Base-by-base conservation (phyloP, 441 rosid genomes). In the Gossypium lobatum region DNA sequence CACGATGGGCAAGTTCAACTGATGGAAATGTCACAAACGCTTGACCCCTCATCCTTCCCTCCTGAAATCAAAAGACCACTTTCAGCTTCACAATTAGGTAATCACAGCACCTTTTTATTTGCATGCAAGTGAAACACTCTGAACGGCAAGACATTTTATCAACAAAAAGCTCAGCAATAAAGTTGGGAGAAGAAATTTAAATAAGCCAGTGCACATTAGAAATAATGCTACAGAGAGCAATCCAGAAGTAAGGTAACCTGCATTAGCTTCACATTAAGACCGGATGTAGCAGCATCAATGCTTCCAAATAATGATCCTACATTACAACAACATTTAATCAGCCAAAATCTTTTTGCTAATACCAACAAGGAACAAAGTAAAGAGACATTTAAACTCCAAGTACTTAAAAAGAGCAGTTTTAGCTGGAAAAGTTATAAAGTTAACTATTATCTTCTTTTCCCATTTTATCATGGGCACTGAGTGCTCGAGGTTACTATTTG, bases 21-120 rank as follows among this genome's bases (percentile, higher is more conserved):
- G 96, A 89, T 70, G 95, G 97, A 82, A 95, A 95, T 45, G 98
- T 93, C 78, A 95, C 88, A 80, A 93, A 95, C 26, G 99, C 99
- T 84, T 90, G 99, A 76, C 96, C 98, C 83, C 96, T 89, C 98
- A 95, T 93, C 79, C 98, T 87, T 77, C 98, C 97, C 84, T 93
- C 99, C 99, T 95, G 88, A 50, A 84, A 78, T 31, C 46, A 74
- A 50, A 68, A 54, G 39, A 31, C 62, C 57, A 54, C 8, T 54
- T 63, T 25, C 17, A 74, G 48, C 18, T 34, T 74, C 65, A 73
- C 65, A 46, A 61, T 31, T 28, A 71, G 65, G 62, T 54, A 68
- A 45, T 9, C 23, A 1, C 17, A 64, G 10, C 64, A 64, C 45
- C 23, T 64, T 31, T 64, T 31, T 20, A 34, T 31, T 53, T 37